phyloP scores from a whole-genome alignment of 768 basidiomycete genomes.

The Pleurotus giganteus region DNA sequence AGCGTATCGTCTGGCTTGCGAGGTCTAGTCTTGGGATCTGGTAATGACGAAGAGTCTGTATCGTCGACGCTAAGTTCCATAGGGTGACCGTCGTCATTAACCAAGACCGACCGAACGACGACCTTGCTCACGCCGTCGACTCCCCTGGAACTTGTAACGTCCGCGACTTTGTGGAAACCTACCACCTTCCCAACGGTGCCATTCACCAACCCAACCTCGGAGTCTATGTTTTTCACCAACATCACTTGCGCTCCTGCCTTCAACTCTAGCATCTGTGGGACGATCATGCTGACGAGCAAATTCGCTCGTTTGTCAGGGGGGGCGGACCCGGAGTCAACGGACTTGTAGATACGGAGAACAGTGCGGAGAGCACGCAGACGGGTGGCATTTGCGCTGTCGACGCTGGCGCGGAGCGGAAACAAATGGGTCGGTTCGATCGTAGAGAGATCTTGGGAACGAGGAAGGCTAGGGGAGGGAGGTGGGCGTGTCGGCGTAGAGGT shows the following conservation, averaged over 20 bases:
- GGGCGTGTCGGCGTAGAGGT: no score
- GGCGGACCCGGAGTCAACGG: constrained; percentile 50
- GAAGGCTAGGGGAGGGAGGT: constrained; percentile 14
- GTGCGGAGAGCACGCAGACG: constrained; percentile 50
- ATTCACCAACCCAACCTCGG: constrained; percentile 52
- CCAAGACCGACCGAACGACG: constrained; percentile 14
- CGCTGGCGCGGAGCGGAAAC: constrained; percentile 68
- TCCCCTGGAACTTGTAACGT: constrained; percentile 12
- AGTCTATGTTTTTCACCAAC: constrained; percentile 75
- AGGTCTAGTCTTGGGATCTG: constrained; percentile 14
- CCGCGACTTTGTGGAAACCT: constrained; percentile 40
- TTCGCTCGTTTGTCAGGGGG: constrained; percentile 44
- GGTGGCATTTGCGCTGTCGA: constrained; percentile 60
- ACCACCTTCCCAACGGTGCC: constrained; percentile 74
- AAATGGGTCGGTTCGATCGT: constrained; percentile 45
- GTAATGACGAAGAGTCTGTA: constrained; percentile 36
- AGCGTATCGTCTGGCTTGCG: constrained; percentile 32
- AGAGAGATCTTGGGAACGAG: constrained; percentile 11
- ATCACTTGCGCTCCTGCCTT: constrained; percentile 59
- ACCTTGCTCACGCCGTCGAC: constrained; percentile 15
- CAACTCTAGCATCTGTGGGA: constrained; percentile 50
- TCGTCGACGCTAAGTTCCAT: constrained; percentile 40
- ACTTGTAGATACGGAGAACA: constrained; percentile 38
- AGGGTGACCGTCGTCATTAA: constrained; percentile 39
- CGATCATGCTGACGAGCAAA: constrained; percentile 63